These are phyloP conservation scores for Pseudogymnoascus sp. DNA, from an alignment of 2,329 filamentous ascomycete species.

Conservation along the genomic window DNA sequence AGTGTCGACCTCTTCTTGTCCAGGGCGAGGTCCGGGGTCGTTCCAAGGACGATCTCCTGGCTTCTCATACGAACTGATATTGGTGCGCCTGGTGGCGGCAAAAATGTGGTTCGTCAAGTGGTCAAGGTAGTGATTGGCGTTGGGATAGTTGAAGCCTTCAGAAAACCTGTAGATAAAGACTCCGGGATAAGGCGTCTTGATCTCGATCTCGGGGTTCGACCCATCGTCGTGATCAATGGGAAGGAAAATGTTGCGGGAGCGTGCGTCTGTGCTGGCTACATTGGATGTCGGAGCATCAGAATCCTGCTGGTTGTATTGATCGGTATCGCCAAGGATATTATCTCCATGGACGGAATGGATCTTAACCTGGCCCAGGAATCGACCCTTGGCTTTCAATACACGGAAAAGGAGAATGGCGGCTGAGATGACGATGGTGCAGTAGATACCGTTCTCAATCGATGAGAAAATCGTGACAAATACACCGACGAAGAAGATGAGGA, in stretches of 20 bases:
- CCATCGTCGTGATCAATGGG: slow-evolving; percentile 84
- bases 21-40: slow-evolving; percentile 67
- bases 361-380: slow-evolving; percentile 75
- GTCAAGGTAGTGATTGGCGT: slow-evolving; percentile 82
- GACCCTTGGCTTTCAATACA: slow-evolving; percentile 72
- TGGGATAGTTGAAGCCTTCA: slow-evolving; percentile 94
- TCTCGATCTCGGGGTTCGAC: slow-evolving; percentile 73
- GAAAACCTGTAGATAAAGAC: slow-evolving; percentile 94
- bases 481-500: slow-evolving; percentile 86
- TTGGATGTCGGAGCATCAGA: background rate
- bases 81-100: slow-evolving; percentile 67
- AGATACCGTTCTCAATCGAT: slow-evolving; percentile 87
- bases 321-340: slow-evolving; percentile 58
- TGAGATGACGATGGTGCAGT: slow-evolving; percentile 73
- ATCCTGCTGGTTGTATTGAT: slow-evolving; percentile 22
- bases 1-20: slow-evolving; percentile 40
- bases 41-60: slow-evolving; percentile 89
- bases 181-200: slow-evolving; percentile 80
- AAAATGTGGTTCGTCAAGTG: slow-evolving; percentile 65
- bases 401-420: slow-evolving; percentile 75
- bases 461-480: slow-evolving; percentile 85
- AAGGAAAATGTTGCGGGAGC: slow-evolving; percentile 72
- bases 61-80: slow-evolving; percentile 55
- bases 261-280: slow-evolving; percentile 32
- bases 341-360: slow-evolving; percentile 80